Base-by-base conservation (phyloP, 345 rosid species). In the Populus tremula region DNA sequence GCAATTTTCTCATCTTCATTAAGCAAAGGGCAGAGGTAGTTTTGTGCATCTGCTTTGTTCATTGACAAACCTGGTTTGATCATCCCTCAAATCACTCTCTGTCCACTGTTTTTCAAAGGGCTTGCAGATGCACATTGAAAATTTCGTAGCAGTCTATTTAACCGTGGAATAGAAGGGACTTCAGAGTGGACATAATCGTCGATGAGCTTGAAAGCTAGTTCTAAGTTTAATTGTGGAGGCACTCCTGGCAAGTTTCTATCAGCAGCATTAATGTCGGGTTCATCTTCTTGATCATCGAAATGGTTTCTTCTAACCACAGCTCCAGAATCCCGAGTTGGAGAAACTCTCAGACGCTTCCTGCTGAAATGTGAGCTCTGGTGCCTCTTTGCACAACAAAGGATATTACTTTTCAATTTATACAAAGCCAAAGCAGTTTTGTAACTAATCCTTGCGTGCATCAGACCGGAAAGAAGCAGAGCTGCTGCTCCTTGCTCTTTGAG, bases 41-140 rank as follows among this genome's bases (percentile, higher is more conserved):
- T 25, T 50, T 27, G 13, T 1, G 31, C 73, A 20, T 54, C 20
- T 38, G 18, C 35, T 20, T 76, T 56, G 31, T 50, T 16, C 41
- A 75, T 49, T 36, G 39, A 36, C 39, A 36, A 6, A 41, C n/a
- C 68, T 69, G 6, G 23, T 45, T 27, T 69, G 80, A 10, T 45
- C 31, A 3, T 59, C 69, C 61, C 41, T 70, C 21, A 70, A 17
- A 35, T 77, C 80, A 35, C 74, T 77, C 21, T 2, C 43, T n/a
- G 80, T 70, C 43, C 62, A 17, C 18, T 77, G 75, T 62, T 70
- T 69, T 73, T 33, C 74, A 8, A 68, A 68, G 5, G 69, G 74
- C 74, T 14, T n/a, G 61, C 62, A 61, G 35, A 33, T 5, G 35
- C 35, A 33, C 35, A 33, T 33, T 33, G 35, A 33, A 64, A 59